phyloP scores from a whole-genome alignment of 2,329 filamentous ascomycete species.

The Aspergillus novoparasiticus region DNA sequence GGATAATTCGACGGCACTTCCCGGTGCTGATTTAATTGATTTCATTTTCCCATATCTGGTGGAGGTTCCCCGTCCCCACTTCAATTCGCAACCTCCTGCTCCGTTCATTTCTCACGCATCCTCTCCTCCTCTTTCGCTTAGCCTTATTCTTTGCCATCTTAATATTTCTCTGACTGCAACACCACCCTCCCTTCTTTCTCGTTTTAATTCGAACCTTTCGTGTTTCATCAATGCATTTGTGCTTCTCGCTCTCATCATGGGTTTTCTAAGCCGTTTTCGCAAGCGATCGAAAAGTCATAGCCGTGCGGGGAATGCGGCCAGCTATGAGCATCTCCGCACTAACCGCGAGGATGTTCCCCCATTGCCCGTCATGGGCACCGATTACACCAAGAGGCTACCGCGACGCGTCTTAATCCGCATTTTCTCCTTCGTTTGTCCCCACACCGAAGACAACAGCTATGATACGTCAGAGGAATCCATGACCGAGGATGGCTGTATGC shows the following conservation, averaged over 20 bases:
- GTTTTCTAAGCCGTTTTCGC: conserved; percentile 34
- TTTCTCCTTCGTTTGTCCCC: conserved; percentile 81
- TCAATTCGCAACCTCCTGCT: background rate
- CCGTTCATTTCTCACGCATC: conserved; percentile 1
- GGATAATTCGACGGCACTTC: background rate
- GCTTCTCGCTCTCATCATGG: conserved; percentile 26
- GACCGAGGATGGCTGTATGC: conserved; percentile 80
- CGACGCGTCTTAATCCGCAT: conserved; percentile 72
- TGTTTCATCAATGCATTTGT: conserved; percentile 10
- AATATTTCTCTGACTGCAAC: background rate
- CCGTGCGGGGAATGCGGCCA: conserved; percentile 30
- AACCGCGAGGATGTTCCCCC: conserved; percentile 23
- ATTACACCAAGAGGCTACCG: conserved; percentile 61
- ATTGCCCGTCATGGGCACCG: conserved; percentile 21
- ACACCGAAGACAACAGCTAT: conserved; percentile 75
- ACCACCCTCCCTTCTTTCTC: background rate
- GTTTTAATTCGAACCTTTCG: background rate
- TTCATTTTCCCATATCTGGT: background rate
- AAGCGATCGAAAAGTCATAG: conserved; percentile 31
- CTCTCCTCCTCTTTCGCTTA: background rate
- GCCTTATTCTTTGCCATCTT: background rate
- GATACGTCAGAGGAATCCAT: conserved; percentile 80
- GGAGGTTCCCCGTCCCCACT: conserved; percentile 2
- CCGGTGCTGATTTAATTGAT: background rate
- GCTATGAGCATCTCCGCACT: conserved; percentile 23